Evolutionary conservation across 208 protist genomes (phyloP).

Genomic region (Acanthamoeba healyi): DNA sequence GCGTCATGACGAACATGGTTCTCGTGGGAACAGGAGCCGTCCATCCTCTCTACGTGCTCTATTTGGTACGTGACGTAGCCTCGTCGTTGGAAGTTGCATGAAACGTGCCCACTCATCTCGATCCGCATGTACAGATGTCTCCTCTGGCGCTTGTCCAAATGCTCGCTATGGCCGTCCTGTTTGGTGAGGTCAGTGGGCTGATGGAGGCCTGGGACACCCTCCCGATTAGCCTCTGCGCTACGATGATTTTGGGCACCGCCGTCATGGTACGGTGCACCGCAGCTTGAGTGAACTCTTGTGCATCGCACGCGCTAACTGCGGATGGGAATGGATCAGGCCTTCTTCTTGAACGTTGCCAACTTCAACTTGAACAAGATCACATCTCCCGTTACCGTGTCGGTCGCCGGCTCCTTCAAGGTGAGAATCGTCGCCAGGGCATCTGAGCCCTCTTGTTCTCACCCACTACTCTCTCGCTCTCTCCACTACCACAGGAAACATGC

Average conservation of each 20-base stretch:
- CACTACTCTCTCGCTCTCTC: background rate
- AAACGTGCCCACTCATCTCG: background rate
- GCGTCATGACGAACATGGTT: conserved; percentile 70
- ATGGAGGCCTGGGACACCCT: background rate
- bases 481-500: background rate
- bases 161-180: background rate
- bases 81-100: no score
- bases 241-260: background rate
- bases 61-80: background rate
- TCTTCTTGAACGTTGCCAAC: conserved; percentile 79
- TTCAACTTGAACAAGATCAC: conserved; percentile 79
- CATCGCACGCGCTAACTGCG: no score
- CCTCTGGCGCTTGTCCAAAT: conserved; percentile 23
- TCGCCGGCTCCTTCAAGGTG: conserved; percentile 78
- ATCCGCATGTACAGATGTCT: conserved; percentile 31
- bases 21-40: conserved; percentile 65
- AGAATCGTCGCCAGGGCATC: no score
- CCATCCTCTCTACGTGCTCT: conserved; percentile 72
- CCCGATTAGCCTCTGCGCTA: background rate
- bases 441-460: background rate
- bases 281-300: background rate
- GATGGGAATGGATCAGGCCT: no score
- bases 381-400: conserved; percentile 77
- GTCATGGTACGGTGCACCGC: background rate
- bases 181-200: background rate